Evolutionary conservation across 495 filamentous ascomycete species (phyloP), one percentile per base, ranked within the genome.

Genomic region (Aspergillus nidulans): DNA sequence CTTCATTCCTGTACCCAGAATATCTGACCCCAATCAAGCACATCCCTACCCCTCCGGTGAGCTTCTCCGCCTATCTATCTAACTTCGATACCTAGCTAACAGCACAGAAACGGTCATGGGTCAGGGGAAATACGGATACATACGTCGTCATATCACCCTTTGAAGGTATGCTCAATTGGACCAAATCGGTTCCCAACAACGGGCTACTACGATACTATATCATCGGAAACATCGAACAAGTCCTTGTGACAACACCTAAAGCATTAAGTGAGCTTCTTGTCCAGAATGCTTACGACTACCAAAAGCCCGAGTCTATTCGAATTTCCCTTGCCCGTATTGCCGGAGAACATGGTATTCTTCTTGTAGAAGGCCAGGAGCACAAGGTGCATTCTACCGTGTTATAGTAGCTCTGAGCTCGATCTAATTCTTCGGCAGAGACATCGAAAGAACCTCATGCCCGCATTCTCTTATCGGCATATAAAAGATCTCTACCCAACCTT

Each of bases 281-380:
- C 1, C 76, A 80, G 13, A 87, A 86, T 57, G 85, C 76, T 53
- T 95, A 96, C 62, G 83, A 89, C 19, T 97, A 92, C 60, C 59
- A 81, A 40, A 96, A 96, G 64, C 91, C 92, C 0, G 26, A 41
- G 0, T 61, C 77, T 4, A 47, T 92, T 20, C 74, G 81, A 3
- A 61, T 66, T 13, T 76, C 72, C 4, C 59, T 97, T 24, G 80
- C 81, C 18, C 79, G 80, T 5, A 66, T 95, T 4, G 68, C 92
- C 6, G 92, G 92, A 0, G 39, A 46, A 7, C 65, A 87, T 41
- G 91, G 92, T 0, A 58, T 97, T 0, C 71, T 96, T 10, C 74
- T 96, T 6, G 86, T 89, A 1, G 92, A 97, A 68, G 91, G 91
- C 19, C 86, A 91, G 12, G 89, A 89, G 55, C 91, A 96, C 64